Percentiles rank a stretch among this genome's conserved stretches.
Conservation (phyloP, 169 alveolate species). For the Plasmodium vivax region DNA sequence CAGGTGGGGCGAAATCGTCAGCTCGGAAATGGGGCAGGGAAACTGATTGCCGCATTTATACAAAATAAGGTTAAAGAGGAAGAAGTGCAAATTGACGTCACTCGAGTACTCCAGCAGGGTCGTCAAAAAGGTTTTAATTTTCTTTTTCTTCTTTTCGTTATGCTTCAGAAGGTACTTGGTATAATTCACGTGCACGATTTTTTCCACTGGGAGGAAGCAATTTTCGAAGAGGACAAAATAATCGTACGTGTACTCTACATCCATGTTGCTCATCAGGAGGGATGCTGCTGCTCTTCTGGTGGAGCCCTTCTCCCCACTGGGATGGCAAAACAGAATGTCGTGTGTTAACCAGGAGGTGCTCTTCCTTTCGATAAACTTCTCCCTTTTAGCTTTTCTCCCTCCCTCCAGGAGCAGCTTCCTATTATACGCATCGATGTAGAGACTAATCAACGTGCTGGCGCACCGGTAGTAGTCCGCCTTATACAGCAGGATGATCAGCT, state of each 20-base stretch:
- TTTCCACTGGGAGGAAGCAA: slow-evolving; percentile 58
- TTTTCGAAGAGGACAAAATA: background rate
- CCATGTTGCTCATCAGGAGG: background rate
- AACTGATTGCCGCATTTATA: slow-evolving; percentile 70
- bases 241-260: slow-evolving; percentile 11
- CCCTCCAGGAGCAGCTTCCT: background rate
- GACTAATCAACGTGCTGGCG: slow-evolving; percentile 34
- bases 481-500: slow-evolving; percentile 42
- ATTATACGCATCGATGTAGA: slow-evolving; percentile 29
- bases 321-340: background rate
- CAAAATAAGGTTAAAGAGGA: slow-evolving; percentile 51
- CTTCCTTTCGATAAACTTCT: background rate
- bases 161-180: slow-evolving; percentile 34
- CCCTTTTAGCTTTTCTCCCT: background rate
- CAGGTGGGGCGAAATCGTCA: slow-evolving; percentile 36
- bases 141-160: slow-evolving; percentile 61
- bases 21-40: slow-evolving; percentile 61
- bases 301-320: background rate
- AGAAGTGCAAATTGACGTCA: slow-evolving; percentile 64
- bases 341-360: background rate
- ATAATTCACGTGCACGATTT: slow-evolving; percentile 52
- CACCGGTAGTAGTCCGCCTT: slow-evolving; percentile 66
- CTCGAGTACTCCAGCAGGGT: slow-evolving; percentile 29
- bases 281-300: background rate
- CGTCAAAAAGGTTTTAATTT: slow-evolving; percentile 33